Conservation (phyloP, 2,329 filamentous ascomycete genomes). For the Stemphylium vesicarium region DNA sequence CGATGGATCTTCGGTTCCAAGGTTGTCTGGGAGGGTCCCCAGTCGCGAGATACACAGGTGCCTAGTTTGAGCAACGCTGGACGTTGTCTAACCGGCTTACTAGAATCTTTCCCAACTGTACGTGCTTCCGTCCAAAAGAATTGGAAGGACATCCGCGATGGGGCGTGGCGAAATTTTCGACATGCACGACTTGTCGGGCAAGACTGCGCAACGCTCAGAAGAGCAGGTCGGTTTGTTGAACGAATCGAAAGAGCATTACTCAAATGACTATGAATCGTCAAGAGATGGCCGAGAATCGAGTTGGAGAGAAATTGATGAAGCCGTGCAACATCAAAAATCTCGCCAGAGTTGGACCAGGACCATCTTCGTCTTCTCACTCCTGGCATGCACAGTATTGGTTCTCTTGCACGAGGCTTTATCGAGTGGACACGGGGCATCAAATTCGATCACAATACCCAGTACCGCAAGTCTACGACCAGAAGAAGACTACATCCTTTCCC, state of each 20-base stretch:
- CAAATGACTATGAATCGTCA: slow-evolving; percentile 3
- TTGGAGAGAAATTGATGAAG: slow-evolving; percentile 8
- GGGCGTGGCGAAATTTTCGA: slow-evolving; percentile 12
- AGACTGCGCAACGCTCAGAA: slow-evolving; percentile 7
- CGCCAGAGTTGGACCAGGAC: slow-evolving; percentile 18
- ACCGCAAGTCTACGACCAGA: slow-evolving; percentile 27
- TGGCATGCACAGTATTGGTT: slow-evolving; percentile 15
- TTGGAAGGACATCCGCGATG: not conserved
- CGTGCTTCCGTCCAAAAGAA: not conserved
- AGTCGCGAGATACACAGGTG: too few species aligned
- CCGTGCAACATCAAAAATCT: not conserved
- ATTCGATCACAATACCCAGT: not conserved
- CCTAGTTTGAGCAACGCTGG: not conserved
- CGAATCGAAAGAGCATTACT: slow-evolving; percentile 13
- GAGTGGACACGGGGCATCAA: not conserved
- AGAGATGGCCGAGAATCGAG: slow-evolving; percentile 18
- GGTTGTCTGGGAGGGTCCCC: not conserved
- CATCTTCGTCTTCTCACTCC: slow-evolving; percentile 15
- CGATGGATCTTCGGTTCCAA: not conserved
- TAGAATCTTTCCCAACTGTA: not conserved
- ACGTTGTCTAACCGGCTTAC: not conserved
- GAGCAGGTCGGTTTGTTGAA: slow-evolving; percentile 30
- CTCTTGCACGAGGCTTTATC: not conserved
- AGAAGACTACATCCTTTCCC: slow-evolving; percentile 59
- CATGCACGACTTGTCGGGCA: slow-evolving; percentile 11